Base-by-base conservation (phyloP, 2,329 filamentous ascomycete species). In the Alternaria tenuissima region DNA sequence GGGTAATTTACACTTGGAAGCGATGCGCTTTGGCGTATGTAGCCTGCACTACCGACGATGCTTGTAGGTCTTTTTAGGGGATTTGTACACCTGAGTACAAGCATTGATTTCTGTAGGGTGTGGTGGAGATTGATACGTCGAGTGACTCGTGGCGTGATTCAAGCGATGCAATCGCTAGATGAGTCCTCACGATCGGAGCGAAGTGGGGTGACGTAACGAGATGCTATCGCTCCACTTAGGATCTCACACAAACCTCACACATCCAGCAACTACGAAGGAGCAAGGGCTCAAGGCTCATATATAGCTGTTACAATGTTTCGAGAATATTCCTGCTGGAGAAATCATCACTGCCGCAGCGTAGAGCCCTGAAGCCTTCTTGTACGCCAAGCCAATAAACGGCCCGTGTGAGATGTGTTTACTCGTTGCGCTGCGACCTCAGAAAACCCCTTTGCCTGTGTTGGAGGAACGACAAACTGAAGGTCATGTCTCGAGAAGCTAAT, bases 181-280 rank as follows among this genome's bases (percentile, higher is more conserved):
- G 59, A 62, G 56, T 62, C 61, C 55, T 59, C 59, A 49, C 63
- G 69, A 70, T 70, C 63, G 56, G 52, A 59, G 59, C 54, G 55
- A 67, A 62, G 69, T 66, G 69, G 66, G 68, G 66, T 72, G 68
- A 72, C 69, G 66, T 72, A 70, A 64, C 51, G 46, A 52, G 54
- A 46, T 42, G 20, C 53, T 61, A 57, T 48, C 47, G 53, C 42
- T 24, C 11, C 6, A 14, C 3, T 20, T 32, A 24, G 9, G 5
- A n/a, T 3, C 7, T 44, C 30, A 36, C 30, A 36, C 46, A 30
- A 49, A 38, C 8, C 14, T 49, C 20, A 22, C 46, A 22, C 46
- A 22, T 7, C 5, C 2, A 7, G 2, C 16, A 20, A 2, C 46
- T 24, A 8, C 3, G 7, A 36, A 26, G 14, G 20, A 12, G 6